Base-by-base conservation (phyloP, 495 filamentous ascomycete genomes). In the Aspergillus saccharolyticus region DNA sequence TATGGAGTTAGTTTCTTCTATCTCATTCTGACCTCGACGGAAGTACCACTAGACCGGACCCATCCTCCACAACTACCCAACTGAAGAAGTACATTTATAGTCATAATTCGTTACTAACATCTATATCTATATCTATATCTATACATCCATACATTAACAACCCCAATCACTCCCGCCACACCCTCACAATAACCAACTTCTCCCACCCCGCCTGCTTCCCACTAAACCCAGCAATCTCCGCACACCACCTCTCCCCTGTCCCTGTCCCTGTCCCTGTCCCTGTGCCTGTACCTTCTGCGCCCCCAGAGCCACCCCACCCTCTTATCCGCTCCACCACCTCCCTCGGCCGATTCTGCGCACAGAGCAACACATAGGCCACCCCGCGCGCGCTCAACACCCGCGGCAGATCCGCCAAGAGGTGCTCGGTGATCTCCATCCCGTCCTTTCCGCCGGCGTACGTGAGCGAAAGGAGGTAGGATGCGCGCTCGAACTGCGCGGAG, bases 201-300 rank as follows among this genome's bases (percentile, higher is more conserved):
- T 98, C 94, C 93, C 94, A 96, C 0, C 93, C 93, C 30, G 85
- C 94, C 67, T 85, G 77, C 78, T 83, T 88, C 52, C 93, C 94
- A 74, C 90, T 96, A 28, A 77, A 80, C 43, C 88, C 88, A 12
- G 93, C 91, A n/a, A 79, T 88, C 73, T 91, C 87, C 1, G 81
- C 90, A 47, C 59, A 74, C 93, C 91, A 96, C 0, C 63, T 75
- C 5, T 61, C 56, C 15, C 77, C 12, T 21, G 10, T 17, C 22
- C 21, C 46, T 16, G 1, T 15, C 9, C 46, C 21, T 19, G 1
- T 17, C 44, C n/a, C 44, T 18, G 12, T 15, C 15, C 17, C 44
- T 9, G 3, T 9, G 25, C 44, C 44, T 3, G 19, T 4, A 30
- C 25, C 25, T 10, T 30, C 33, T 15, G 2, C 33, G 7, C 4